A percentile compares a stretch with the other conserved stretches of the same genome.
phyloP scores from a whole-genome alignment of 345 rosid genomes.

The Trapa incisa region DNA sequence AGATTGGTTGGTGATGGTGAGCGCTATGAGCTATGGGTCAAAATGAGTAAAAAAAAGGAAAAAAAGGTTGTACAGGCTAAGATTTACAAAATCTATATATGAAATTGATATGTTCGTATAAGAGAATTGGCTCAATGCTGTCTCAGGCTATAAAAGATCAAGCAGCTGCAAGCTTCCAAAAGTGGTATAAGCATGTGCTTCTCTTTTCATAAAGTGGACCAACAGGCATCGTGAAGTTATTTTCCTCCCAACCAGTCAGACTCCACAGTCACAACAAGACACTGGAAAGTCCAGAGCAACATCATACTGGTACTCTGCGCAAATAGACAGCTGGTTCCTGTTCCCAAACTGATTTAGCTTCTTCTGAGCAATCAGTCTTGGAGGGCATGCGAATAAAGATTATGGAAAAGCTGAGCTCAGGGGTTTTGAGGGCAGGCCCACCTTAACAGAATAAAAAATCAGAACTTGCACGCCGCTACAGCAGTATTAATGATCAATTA shows the following conservation, averaged over 20 bases:
- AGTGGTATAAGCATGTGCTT: too few species aligned
- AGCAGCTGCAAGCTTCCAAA: background rate
- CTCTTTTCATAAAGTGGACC: background rate
- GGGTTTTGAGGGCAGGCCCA: background rate
- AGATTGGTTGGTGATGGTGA: background rate
- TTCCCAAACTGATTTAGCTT: constrained; percentile 19
- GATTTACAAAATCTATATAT: background rate
- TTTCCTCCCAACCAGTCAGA: background rate
- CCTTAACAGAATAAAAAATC: background rate
- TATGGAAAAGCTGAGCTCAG: constrained; percentile 25
- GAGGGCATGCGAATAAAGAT: constrained; percentile 21
- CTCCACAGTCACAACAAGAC: background rate
- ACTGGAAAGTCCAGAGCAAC: background rate
- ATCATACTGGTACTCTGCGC: constrained; percentile 47
- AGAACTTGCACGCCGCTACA: background rate
- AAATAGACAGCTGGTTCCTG: constrained; percentile 30
- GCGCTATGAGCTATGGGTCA: background rate
- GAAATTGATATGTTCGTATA: background rate
- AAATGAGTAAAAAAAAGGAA: background rate
- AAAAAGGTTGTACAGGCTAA: background rate
- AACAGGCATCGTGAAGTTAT: background rate
- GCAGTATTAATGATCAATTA: background rate
- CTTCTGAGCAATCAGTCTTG: constrained; percentile 26
- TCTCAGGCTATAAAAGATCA: background rate
- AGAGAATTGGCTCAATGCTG: background rate